phyloP scores from a whole-genome alignment of 805 yeast genomes.

The Yarrowia deformans region DNA sequence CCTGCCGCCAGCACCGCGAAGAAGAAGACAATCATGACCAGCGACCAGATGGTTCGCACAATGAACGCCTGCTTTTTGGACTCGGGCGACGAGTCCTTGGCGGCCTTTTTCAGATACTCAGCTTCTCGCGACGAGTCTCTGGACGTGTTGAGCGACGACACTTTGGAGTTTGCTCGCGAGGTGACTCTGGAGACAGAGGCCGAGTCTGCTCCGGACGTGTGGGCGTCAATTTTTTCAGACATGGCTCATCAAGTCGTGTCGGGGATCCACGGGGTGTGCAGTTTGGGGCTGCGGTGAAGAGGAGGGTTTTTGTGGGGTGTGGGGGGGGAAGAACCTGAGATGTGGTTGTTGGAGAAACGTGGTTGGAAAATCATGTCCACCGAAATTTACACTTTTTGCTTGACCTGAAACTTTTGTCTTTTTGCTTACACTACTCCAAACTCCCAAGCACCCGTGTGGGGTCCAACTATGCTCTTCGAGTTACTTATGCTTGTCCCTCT shows the following conservation, averaged over 20 bases:
- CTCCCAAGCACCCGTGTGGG: conserved; percentile 7
- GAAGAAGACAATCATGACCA: conserved; percentile 84
- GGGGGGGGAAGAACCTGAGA: neutral
- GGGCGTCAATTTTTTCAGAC: conserved; percentile 37
- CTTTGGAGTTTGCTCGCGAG: conserved; percentile 28
- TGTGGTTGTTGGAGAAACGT: conserved; percentile 18
- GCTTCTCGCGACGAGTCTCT: conserved; percentile 35
- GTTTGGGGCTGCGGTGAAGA: conserved; percentile 1
- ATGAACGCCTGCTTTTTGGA: conserved; percentile 82
- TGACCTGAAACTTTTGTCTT: conserved; percentile 8
- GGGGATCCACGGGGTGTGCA: conserved; percentile 14
- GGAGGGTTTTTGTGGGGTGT: neutral
- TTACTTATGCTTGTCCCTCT: neutral
- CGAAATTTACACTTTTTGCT: neutral
- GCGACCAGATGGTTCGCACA: conserved; percentile 90
- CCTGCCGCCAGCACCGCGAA: conserved; percentile 79
- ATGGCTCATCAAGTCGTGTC: conserved; percentile 30
- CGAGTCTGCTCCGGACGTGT: conserved; percentile 32
- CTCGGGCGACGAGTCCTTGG: conserved; percentile 49
- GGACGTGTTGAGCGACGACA: conserved; percentile 24
- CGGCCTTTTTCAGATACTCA: conserved; percentile 38
- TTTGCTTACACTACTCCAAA: neutral
- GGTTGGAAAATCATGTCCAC: conserved; percentile 19
- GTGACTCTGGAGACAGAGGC: conserved; percentile 31
- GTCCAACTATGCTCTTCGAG: neutral